Base-by-base conservation (phyloP, 331 rosid species). In the Phaseolus coccineus region DNA sequence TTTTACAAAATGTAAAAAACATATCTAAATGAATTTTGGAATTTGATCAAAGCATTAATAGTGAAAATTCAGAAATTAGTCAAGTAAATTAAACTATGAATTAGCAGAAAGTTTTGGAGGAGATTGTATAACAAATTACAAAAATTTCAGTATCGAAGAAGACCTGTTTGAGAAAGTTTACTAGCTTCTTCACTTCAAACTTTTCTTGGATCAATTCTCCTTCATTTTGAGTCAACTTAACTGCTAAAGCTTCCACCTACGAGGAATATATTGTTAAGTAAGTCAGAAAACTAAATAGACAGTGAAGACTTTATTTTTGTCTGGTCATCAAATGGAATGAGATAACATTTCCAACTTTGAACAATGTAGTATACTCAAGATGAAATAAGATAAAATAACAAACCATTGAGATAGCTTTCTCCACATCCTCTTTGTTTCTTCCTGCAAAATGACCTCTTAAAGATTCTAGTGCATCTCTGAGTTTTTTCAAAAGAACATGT, bases 231-330 rank as follows among this genome's bases (percentile, higher is more conserved):
- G 99, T 95, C 88, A 95, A 86, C 87, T 95, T 93, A 64, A 91
- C 97, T 2, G 99, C 99, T 64, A 95, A 83, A 85, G 99, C 99
- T 90, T 95, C 99, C 80, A 95, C 99, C 99, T 95, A 83, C 37
- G 78, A 24, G 75, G 71, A 84, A 76, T 51, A 81, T 35, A 53
- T 55, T 40, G 83, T 59, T 51, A 71, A 33, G 22, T n/a, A 40
- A 59, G 47, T 63, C 24, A 5, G 51, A 75, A 52, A 42, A 16
- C 58, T 14, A 71, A 59, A 40, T 31, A 74, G 40, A 47, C 28
- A 40, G 70, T 12, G 63, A 76, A 71, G 72, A 57, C 62, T 24
- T 44, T 3, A 46, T 39, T 62, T 37, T 72, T 76, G 58, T 52
- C 37, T 58, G 35, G 55, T 14, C 48, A 78, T 42, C 58, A 74